Base-by-base conservation (phyloP, 306 rosid species). In the Echinosophora koreensis region DNA sequence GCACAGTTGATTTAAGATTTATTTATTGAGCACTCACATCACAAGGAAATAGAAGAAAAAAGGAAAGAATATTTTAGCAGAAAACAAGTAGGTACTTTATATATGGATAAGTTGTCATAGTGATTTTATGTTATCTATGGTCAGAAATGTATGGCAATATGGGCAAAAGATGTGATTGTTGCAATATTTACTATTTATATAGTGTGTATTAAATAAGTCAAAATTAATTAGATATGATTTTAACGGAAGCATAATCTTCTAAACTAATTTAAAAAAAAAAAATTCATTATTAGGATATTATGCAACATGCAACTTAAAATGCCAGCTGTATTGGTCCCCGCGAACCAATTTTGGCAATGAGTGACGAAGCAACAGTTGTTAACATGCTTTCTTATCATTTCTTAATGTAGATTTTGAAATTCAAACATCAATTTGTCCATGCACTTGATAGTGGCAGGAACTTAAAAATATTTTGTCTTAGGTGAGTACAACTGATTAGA, bases 271-370 rank as follows among this genome's bases (percentile, higher is more conserved):
- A 22, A 14, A 8, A 72, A 56, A 30, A 56, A 2, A 30, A 30
- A 30, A 30, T 2, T 30, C 32, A 42, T 13, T 3, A 5, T 74
- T 37, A 14, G 13, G 37, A 44, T 50, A 46, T 5, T 38, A 71
- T 51, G 2, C 15, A 9, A 27, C 6, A 12, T 4, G 38, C 15
- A 51, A 37, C 64, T 41, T 49, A 16, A 35, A 51, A 64, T 51
- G 65, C 39, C 64, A 61, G 49, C 51, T 6, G 62, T 11, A 52
- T 79, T 57, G 74, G 83, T 79, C 66, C 82, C 77, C 34, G 54
- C 51, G 4, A 61, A n/a, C 32, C 39, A 62, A 30, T 12, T 52
- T 41, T 41, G 71, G 37, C 39, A 50, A 6, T 2, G 62, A 74
- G 46, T 59, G 32, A 44, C 66, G 42, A 1, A 46, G 70, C 51